Percentiles rank a stretch among this genome's conserved stretches.
Evolutionary conservation across 1,284 basidiomycete species (phyloP).

Genomic region (Sphagnurus paluster): DNA sequence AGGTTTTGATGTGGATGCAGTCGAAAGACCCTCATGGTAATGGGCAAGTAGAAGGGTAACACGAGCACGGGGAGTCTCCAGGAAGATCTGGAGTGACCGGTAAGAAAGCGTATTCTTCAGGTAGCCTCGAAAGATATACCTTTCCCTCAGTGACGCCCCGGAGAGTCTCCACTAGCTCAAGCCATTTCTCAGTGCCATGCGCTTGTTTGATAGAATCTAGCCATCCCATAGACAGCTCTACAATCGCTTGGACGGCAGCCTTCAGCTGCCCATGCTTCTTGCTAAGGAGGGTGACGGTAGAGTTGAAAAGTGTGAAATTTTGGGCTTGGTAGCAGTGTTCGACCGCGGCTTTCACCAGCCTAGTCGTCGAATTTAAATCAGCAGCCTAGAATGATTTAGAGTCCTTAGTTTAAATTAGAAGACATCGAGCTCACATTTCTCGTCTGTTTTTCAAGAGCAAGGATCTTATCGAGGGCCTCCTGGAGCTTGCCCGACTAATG

Average conservation of each 20-base stretch:
- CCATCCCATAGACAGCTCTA: conserved; percentile 84
- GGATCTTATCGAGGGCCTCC: conserved; percentile 88
- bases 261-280: conserved; percentile 99
- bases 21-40: conserved; percentile 76
- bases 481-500: conserved; percentile 73
- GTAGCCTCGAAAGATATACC: conserved; percentile 41
- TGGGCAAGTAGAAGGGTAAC: conserved; percentile 85
- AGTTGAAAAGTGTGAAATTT: conserved; percentile 73
- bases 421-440: conserved; percentile 71
- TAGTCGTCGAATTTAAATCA: conserved; percentile 88
- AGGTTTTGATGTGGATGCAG: conserved; percentile 42
- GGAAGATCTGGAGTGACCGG: conserved; percentile 78
- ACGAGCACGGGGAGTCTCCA: conserved; percentile 95
- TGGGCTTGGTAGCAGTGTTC: conserved; percentile 74
- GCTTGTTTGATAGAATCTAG: conserved; percentile 71
- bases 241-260: conserved; percentile 86
- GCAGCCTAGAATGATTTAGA: conserved; percentile 64
- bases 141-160: conserved; percentile 96
- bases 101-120: not conserved
- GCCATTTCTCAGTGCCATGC: conserved; percentile 76
- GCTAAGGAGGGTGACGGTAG: conserved; percentile 72
- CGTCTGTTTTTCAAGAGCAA: conserved; percentile 92
- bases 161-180: conserved; percentile 87
- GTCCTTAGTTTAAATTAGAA: not conserved
- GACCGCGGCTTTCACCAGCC: conserved; percentile 75